A percentile compares a stretch with the other conserved stretches of the same genome.
These are phyloP conservation scores for Acanthamoeba polyphaga DNA, from an alignment of 208 protist species.

Conservation along the genomic window DNA sequence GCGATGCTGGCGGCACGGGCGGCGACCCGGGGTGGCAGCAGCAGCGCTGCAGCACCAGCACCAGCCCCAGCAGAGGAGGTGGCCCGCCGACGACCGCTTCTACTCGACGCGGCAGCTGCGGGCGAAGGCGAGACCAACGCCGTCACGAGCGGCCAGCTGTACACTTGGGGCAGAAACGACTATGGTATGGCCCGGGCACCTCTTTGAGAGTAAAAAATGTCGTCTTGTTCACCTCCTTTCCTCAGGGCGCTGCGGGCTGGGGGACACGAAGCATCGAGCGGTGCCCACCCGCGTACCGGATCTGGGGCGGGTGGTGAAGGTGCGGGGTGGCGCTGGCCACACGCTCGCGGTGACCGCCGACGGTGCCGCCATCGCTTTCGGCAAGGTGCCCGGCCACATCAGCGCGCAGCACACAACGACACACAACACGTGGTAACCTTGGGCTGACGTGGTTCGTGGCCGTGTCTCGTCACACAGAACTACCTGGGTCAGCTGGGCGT, in stretches of 20 bases:
- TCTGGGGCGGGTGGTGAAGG: neutral
- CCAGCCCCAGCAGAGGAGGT: no score
- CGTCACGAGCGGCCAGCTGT: neutral
- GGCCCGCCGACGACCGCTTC: no score
- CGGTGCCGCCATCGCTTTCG: neutral
- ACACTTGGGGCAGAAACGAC: constrained; percentile 54
- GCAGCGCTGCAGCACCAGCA: no score
- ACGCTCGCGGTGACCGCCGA: neutral
- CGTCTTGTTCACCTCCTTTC: neutral
- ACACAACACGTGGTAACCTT: neutral
- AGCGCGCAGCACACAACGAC: no score
- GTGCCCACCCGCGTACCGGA: neutral
- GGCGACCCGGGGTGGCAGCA: no score
- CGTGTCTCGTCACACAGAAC: neutral
- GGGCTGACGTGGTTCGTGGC: neutral
- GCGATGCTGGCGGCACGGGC: no score
- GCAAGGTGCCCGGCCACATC: neutral
- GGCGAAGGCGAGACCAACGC: neutral
- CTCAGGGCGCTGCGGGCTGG: neutral
- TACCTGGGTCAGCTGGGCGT: constrained; percentile 7
- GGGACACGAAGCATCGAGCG: neutral
- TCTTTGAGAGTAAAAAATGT: no score
- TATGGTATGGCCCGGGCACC: neutral
- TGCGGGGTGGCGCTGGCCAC: neutral
- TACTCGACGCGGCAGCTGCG: no score